phyloP scores from a whole-genome alignment of 2,329 filamentous ascomycete species.

The Dactylellina drechsleri region DNA sequence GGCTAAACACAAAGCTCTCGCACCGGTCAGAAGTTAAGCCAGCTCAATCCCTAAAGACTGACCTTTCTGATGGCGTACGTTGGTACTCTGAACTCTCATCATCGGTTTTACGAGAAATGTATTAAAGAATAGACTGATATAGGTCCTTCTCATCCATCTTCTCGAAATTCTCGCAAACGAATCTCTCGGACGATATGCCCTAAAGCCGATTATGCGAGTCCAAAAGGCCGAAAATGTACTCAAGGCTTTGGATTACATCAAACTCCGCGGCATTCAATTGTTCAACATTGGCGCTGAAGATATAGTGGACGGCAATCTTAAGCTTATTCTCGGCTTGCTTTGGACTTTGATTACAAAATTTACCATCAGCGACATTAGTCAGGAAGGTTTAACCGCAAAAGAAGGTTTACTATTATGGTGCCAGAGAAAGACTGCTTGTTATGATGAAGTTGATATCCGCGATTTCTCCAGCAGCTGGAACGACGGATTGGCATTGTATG shows the following conservation, averaged over 20 bases:
- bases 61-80: conserved; percentile 91
- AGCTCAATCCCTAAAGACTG: conserved; percentile 85
- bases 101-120: background rate
- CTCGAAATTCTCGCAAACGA: conserved; percentile 95
- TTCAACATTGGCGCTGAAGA: conserved; percentile 98
- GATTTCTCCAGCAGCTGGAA: conserved; percentile 98
- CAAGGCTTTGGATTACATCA: conserved; percentile 92
- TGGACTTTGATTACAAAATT: conserved; percentile 98
- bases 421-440: conserved; percentile 97
- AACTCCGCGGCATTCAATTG: conserved; percentile 89
- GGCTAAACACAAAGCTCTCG: conserved; percentile 95
- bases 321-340: conserved; percentile 96
- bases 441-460: conserved; percentile 93
- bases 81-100: background rate
- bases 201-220: conserved; percentile 93
- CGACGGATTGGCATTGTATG: conserved; percentile 86
- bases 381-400: conserved; percentile 96
- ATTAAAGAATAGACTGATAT: background rate
- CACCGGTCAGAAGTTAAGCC: conserved; percentile 73
- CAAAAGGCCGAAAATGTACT: conserved; percentile 99
- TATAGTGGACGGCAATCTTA: conserved; percentile 95
- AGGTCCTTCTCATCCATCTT: conserved; percentile 95
- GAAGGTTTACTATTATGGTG: conserved; percentile 96
- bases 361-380: conserved; percentile 96
- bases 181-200: conserved; percentile 94